Evolutionary conservation across 768 basidiomycete species (phyloP), one percentile per base, ranked within the genome.

Genomic region (Lentinula lateritia): DNA sequence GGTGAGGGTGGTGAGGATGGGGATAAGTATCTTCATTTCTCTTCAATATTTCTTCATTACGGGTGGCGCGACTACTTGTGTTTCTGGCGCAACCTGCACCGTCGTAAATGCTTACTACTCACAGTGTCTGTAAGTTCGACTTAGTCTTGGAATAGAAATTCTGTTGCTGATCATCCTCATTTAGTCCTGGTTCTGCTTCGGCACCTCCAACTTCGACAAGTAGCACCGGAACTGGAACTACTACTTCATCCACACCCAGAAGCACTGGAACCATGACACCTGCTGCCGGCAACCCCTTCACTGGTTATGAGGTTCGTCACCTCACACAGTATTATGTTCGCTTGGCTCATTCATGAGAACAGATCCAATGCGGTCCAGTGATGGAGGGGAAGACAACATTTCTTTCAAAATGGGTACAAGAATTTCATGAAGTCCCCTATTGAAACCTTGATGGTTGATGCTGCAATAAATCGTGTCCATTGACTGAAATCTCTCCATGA

Each of bases 221-320:
- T 39, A 53, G 69, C n/a, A 64, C 71, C 1, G 63, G 68, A 5
- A 60, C 54, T 3, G 50, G 35, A 23, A 36, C 62, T 1, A 58
- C 69, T 0, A 68, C 69, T 35, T 66, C 73, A 15, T 58, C 64
- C 48, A 64, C 66, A 65, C 59, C 76, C 0, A 57, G 72, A 13
- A 66, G 74, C 1, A 69, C 70, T 28, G 58, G 71, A 7, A 75
- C 76, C 34, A 63, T 71, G 35, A 73, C 76, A 18, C 77, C 82
- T 1, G 73, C 69, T 56, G 73, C 81, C 20, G 80, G 76, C 32
- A 85, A 84, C 71, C 85, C 85, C 8, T 86, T 72, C 73, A 70
- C 68, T 20, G 83, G 83, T 46, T 81, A 79, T 66, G 71, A 71
- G 58, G 82, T 82, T 64, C 59, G 67, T 45, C 5, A 13, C 20